Conservation (phyloP, 2,329 filamentous ascomycete genomes). For the Colletotrichum sp. region DNA sequence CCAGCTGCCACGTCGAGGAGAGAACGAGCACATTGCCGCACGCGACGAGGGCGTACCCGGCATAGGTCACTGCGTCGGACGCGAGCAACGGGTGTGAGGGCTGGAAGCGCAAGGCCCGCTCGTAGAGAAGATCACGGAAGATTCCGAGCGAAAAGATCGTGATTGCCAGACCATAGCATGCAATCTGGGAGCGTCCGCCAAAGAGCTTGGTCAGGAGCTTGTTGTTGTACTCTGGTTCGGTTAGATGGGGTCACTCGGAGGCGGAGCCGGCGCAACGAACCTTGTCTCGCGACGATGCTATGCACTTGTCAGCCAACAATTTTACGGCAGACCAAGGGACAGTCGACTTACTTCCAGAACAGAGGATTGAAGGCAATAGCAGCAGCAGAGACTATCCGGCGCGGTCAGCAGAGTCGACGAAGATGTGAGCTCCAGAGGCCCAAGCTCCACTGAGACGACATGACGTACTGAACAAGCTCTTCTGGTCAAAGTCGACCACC, state of each 20-base stretch:
- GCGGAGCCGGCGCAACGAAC: constrained; percentile 46
- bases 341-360: constrained; percentile 94
- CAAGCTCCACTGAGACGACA: constrained; percentile 11
- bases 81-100: constrained; percentile 78
- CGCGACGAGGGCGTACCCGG: constrained; percentile 74
- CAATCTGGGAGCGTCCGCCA: constrained; percentile 75
- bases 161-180: constrained; percentile 87
- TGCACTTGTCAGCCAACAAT: constrained; percentile 35
- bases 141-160: constrained; percentile 93
- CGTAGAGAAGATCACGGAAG: constrained; percentile 86
- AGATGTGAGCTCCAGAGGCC: neutral
- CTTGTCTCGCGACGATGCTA: constrained; percentile 84
- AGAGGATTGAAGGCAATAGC: constrained; percentile 94
- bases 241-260: constrained; percentile 2
- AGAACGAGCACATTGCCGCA: constrained; percentile 85
- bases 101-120: constrained; percentile 77
- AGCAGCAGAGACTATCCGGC: constrained; percentile 71
- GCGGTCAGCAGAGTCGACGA: neutral
- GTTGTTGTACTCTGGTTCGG: constrained; percentile 80
- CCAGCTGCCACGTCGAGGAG: constrained; percentile 88
- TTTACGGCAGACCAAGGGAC: constrained; percentile 2
- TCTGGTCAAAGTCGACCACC: constrained; percentile 69
- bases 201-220: constrained; percentile 89
- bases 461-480: constrained; percentile 67
- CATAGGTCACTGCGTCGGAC: constrained; percentile 60